Conservation (phyloP, 2,329 filamentous ascomycete species). For the Ophiocordyceps camponoti-leonardi region DNA sequence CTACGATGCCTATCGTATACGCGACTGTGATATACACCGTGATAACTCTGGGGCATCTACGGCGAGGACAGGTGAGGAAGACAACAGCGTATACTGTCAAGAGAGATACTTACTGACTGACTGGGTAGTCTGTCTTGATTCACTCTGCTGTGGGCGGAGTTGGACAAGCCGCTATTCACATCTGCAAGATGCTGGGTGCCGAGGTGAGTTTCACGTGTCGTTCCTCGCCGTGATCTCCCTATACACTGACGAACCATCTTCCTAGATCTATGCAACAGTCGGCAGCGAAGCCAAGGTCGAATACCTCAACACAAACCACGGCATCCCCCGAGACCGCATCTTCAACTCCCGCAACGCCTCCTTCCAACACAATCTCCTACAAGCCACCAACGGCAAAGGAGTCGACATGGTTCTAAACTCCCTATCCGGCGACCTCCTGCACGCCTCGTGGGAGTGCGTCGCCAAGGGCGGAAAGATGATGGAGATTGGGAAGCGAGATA, state of each 20-base stretch:
- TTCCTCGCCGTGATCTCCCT: background rate
- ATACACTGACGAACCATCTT: too few relatives aligned
- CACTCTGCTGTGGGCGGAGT: constrained; percentile 14
- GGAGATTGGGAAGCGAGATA: constrained; percentile 19
- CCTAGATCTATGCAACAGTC: constrained; percentile 10
- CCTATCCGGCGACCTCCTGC: constrained; percentile 14
- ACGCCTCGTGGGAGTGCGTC: constrained; percentile 16
- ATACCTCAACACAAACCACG: constrained; percentile 7
- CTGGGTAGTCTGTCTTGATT: constrained; percentile 12
- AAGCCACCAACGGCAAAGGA: constrained; percentile 12
- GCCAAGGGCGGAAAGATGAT: constrained; percentile 14
- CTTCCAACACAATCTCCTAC: constrained; percentile 13
- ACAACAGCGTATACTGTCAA: background rate
- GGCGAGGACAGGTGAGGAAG: constrained; percentile 3
- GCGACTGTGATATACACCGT: constrained; percentile 11
- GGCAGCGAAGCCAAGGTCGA: constrained; percentile 11
- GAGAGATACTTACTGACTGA: background rate
- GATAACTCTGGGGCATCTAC: constrained; percentile 2
- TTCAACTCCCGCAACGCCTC: constrained; percentile 14
- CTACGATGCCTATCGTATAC: constrained; percentile 15
- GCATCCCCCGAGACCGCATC: constrained; percentile 10
- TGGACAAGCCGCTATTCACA: constrained; percentile 12
- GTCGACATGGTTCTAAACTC: constrained; percentile 21
- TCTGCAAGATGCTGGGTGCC: constrained; percentile 10
- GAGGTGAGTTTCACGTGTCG: constrained; percentile 1